phyloP scores from a whole-genome alignment of 169 alveolate species.

The Theileria annulata region DNA sequence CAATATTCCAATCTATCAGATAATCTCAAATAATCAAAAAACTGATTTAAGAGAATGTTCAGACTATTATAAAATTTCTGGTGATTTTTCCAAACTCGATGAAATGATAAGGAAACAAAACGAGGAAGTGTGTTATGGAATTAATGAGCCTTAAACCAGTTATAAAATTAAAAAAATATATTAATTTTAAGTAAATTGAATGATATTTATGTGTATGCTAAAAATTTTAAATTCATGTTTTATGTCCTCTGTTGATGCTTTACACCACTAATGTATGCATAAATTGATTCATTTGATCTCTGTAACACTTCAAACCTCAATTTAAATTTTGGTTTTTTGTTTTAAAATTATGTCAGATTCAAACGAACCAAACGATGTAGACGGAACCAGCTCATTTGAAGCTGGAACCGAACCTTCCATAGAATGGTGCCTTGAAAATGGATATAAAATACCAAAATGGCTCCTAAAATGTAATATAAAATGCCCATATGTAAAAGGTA shows the following conservation, averaged over 20 bases:
- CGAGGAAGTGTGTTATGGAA: slow-evolving; percentile 5
- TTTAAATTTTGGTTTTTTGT: slow-evolving; percentile 12
- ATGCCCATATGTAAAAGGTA: slow-evolving; percentile 75
- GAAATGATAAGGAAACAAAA: neutral
- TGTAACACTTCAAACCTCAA: slow-evolving; percentile 13
- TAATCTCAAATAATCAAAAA: neutral
- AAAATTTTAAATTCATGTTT: neutral
- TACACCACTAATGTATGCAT: slow-evolving; percentile 10
- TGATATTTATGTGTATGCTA: neutral
- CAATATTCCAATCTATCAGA: neutral
- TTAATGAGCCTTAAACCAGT: neutral
- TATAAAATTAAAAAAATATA: neutral
- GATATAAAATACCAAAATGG: slow-evolving; percentile 72
- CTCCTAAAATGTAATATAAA: slow-evolving; percentile 57
- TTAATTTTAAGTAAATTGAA: neutral
- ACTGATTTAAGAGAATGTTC: slow-evolving; percentile 1
- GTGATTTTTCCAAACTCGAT: neutral
- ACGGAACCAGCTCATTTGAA: neutral
- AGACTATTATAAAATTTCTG: slow-evolving; percentile 3
- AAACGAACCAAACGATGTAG: neutral
- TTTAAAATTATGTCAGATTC: slow-evolving; percentile 6
- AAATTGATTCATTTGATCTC: neutral
- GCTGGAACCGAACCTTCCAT: slow-evolving; percentile 21
- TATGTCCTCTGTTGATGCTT: neutral
- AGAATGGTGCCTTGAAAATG: slow-evolving; percentile 61